Base-by-base conservation (phyloP, 768 basidiomycete species). In the Collybia sordida region DNA sequence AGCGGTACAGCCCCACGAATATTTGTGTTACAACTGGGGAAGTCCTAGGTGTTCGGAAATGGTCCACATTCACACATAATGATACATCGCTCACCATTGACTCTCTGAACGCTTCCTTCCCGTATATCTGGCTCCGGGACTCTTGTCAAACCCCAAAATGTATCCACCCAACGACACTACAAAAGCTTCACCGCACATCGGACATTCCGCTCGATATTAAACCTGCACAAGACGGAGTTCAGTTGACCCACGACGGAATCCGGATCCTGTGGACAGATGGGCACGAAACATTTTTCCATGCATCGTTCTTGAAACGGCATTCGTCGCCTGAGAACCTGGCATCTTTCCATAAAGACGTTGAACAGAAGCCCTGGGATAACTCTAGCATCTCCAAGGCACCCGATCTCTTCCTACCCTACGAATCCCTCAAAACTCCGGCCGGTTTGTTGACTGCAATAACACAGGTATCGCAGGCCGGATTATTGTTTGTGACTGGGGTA, bases 41-140 rank as follows among this genome's bases (percentile, higher is more conserved):
- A 40, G 15, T 2, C 39, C 18, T 23, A 8, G 39, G 39, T n/a
- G 9, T 19, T 17, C 54, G 53, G 19, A n/a, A 36, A n/a, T 66
- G 62, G 64, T 64, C 64, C 8, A 55, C 59, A 11, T 42, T 63
- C 17, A 56, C 63, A 0, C 45, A 57, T 8, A 48, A 58, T 23
- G 59, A 68, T 31, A 59, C 60, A 4, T 60, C 61, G 2, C 50
- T 75, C 23, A 69, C 67, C 0, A 57, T 80, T 39, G 66, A 74
- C 49, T 60, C 71, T 0, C 64, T 84, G 9, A 68, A 71, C 17
- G 57, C 73, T 22, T 61, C 67, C 8, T 83, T 90, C 56, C 79
- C 88, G 0, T 85, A 80, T 59, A 67, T 82, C 47, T 94, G 91
- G 85, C 79, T 98, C 8, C 83, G 93, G 19, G 94, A 98, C 60